Evolutionary conservation across 1,284 basidiomycete species (phyloP).

Genomic region (Cronartium quercuum): DNA sequence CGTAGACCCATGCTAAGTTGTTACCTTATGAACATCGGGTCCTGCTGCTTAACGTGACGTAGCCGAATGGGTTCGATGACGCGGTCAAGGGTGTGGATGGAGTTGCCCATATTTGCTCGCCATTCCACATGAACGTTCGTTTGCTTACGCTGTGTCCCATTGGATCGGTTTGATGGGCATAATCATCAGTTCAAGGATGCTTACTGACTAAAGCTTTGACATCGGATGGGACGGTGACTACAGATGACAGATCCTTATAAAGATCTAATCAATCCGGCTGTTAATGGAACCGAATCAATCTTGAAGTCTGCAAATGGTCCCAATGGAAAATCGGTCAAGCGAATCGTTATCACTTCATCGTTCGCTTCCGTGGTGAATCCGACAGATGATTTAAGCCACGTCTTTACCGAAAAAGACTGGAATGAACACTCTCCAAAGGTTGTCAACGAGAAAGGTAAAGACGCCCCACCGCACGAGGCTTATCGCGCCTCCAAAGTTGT

Average conservation of each 20-base stretch:
- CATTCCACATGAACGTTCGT: slow-evolving; percentile 1
- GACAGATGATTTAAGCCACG: not conserved
- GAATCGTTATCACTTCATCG: slow-evolving; percentile 53
- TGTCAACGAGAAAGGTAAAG: not conserved
- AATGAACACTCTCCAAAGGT: not conserved
- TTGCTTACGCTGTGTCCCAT: too few relatives aligned
- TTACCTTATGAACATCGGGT: not conserved
- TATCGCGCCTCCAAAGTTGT: not conserved
- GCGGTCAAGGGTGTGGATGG: slow-evolving; percentile 51
- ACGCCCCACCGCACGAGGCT: not conserved
- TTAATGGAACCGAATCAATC: slow-evolving; percentile 52
- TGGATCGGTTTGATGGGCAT: too few relatives aligned
- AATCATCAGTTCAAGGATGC: too few relatives aligned
- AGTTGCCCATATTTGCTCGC: slow-evolving; percentile 42
- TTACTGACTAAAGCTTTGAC: too few relatives aligned
- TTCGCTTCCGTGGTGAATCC: slow-evolving; percentile 48
- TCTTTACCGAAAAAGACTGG: slow-evolving; percentile 1
- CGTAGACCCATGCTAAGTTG: not conserved
- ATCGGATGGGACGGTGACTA: too few relatives aligned
- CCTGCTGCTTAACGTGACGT: not conserved
- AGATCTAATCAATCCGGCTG: slow-evolving; percentile 52
- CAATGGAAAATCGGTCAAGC: slow-evolving; percentile 47
- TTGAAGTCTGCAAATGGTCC: slow-evolving; percentile 45
- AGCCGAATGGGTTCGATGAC: slow-evolving; percentile 48
- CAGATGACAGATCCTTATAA: slow-evolving; percentile 43